phyloP scores from a whole-genome alignment of 164 flowering plant species.

The Aristolochia fimbriata region DNA sequence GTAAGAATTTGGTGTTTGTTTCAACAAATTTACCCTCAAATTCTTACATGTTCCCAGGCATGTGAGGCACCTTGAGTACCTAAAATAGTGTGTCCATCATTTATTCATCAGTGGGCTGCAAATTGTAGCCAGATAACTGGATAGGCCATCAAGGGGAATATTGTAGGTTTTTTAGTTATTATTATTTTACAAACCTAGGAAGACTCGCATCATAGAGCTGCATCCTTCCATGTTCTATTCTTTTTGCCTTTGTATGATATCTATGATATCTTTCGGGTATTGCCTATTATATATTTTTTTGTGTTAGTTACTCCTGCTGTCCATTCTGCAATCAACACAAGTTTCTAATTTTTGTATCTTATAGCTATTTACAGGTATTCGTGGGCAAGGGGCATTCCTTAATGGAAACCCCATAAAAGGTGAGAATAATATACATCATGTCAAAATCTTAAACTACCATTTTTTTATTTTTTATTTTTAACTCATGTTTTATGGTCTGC shows the following conservation, averaged over 20 bases:
- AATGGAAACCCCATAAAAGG: slow-evolving; percentile 90
- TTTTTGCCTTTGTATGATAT: not conserved
- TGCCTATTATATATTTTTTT: not conserved
- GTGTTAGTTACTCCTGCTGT: not conserved
- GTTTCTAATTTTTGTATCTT: slow-evolving; percentile 5
- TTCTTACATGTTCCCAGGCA: too few relatives aligned
- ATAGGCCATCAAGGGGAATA: too few relatives aligned
- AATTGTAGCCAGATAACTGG: too few relatives aligned
- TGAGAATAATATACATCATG: slow-evolving; percentile 13
- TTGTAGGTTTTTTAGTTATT: too few relatives aligned
- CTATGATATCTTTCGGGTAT: not conserved
- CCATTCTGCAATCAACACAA: not conserved
- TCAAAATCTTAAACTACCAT: too few relatives aligned
- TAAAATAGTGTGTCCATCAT: not conserved
- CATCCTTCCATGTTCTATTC: too few relatives aligned
- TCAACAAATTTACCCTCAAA: not conserved
- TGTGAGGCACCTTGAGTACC: not conserved
- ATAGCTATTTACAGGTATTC: slow-evolving; percentile 84
- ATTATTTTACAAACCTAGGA: too few relatives aligned
- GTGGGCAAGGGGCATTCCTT: slow-evolving; percentile 81
- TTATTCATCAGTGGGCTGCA: too few relatives aligned
- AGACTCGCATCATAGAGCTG: too few relatives aligned
- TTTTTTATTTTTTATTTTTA: too few relatives aligned
- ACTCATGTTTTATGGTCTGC: too few relatives aligned
- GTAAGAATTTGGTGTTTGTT: slow-evolving; percentile 21